A percentile compares a stretch with the other conserved stretches of the same genome.
Evolutionary conservation across 2,329 filamentous ascomycete genomes (phyloP).

Genomic region (Neonectria faginata): DNA sequence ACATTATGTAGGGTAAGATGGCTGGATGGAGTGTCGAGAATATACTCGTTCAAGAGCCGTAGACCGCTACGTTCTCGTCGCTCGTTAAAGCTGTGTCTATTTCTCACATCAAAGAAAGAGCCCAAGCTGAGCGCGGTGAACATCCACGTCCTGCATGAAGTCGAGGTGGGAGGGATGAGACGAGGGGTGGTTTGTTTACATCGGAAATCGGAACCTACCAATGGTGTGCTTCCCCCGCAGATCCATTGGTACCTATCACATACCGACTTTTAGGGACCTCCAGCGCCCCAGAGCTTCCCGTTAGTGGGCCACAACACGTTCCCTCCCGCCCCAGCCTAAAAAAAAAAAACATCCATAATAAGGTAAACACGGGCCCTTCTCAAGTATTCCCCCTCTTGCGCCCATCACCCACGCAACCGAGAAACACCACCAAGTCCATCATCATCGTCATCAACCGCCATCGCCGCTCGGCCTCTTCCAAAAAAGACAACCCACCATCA

Average conservation of each 20-base stretch:
- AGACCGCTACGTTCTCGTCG: too few species aligned
- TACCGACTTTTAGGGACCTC: not conserved
- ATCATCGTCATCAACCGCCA: conserved; percentile 28
- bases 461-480: conserved; percentile 11
- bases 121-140: not conserved
- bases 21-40: not conserved
- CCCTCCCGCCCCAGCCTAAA: conserved; percentile 6
- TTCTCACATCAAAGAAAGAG: not conserved
- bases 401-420: conserved; percentile 30
- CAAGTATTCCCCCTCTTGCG: conserved; percentile 1
- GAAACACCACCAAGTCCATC: conserved; percentile 14
- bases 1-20: not conserved
- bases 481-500: not conserved
- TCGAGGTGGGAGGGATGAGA: not conserved
- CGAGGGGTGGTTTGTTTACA: conserved; percentile 22
- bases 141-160: not conserved
- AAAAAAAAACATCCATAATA: conserved; percentile 36
- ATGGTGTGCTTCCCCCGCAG: conserved; percentile 4
- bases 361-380: conserved; percentile 21
- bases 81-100: not conserved
- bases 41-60: too few species aligned
- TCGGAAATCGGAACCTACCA: not conserved
- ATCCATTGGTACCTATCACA: conserved; percentile 1
- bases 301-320: conserved; percentile 23
- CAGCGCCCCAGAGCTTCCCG: not conserved